These are phyloP conservation scores for Phialophora verrucosa DNA, from an alignment of 2,329 filamentous ascomycete species.

Conservation along the genomic window DNA sequence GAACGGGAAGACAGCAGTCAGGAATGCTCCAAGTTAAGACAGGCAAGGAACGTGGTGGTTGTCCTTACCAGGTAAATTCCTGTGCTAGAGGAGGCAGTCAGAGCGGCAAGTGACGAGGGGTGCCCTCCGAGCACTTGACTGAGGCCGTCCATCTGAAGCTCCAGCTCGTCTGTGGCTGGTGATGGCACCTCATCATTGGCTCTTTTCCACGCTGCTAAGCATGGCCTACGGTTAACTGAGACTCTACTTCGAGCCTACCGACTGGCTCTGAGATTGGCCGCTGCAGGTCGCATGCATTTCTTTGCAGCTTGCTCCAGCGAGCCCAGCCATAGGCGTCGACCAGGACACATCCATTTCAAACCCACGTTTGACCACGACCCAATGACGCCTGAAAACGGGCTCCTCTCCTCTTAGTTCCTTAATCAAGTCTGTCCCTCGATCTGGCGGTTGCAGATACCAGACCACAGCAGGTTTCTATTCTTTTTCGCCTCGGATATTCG, in stretches of 20 bases:
- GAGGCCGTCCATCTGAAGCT: constrained; percentile 20
- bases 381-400: constrained; percentile 24
- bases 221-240: constrained; percentile 16
- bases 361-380: constrained; percentile 24
- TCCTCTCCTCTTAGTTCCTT: constrained; percentile 17
- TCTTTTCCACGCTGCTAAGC: constrained; percentile 10
- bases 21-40: not conserved
- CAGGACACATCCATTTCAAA: constrained; percentile 30
- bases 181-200: constrained; percentile 20
- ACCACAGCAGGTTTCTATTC: constrained; percentile 6
- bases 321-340: constrained; percentile 28
- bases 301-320: constrained; percentile 23
- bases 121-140: constrained; percentile 12
- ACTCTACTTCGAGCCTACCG: constrained; percentile 25
- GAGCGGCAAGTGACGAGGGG: constrained; percentile 19
- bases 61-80: constrained; percentile 6
- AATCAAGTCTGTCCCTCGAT: constrained; percentile 24
- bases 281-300: constrained; percentile 31
- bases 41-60: not conserved
- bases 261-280: constrained; percentile 34
- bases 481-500: constrained; percentile 14
- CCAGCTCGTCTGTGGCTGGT: constrained; percentile 26
- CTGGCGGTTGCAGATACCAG: constrained; percentile 27
- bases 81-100: constrained; percentile 9
- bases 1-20: not conserved